phyloP scores from a whole-genome alignment of 805 yeast species.

The Metschnikowia shivogae region DNA sequence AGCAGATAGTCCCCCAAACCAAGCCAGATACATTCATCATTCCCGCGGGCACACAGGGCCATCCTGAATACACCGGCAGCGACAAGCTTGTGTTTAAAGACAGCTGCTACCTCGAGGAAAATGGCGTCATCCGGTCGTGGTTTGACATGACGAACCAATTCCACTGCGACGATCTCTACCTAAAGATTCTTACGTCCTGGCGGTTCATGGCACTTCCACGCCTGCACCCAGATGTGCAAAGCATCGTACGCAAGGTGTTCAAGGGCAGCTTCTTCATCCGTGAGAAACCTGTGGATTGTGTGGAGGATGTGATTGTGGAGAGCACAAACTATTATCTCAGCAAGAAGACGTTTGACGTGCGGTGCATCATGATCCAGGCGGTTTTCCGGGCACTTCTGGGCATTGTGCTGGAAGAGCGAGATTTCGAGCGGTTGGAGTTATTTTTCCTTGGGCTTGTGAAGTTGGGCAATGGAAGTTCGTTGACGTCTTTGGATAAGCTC shows the following conservation, averaged over 20 bases:
- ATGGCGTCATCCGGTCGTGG: constrained; percentile 12
- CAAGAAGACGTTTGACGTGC: constrained; percentile 22
- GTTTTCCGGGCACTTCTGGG: constrained; percentile 22
- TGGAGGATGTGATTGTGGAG: constrained; percentile 21
- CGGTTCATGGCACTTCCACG: constrained; percentile 15
- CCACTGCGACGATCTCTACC: constrained; percentile 10
- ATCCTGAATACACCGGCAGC: constrained; percentile 23
- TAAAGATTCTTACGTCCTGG: constrained; percentile 12
- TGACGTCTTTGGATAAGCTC: constrained; percentile 20
- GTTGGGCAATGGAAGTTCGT: constrained; percentile 34
- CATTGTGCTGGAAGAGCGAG: constrained; percentile 20
- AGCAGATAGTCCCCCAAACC: constrained; percentile 25
- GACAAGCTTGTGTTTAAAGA: constrained; percentile 8
- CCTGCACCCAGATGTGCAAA: constrained; percentile 26
- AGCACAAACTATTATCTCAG: constrained; percentile 25
- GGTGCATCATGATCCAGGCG: constrained; percentile 34
- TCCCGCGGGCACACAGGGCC: constrained; percentile 25
- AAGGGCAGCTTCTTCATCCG: constrained; percentile 23
- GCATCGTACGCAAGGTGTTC: constrained; percentile 20
- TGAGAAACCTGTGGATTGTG: constrained; percentile 10
- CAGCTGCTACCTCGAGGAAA: constrained; percentile 9
- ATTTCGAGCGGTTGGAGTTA: constrained; percentile 28
- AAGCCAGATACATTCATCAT: constrained; percentile 20
- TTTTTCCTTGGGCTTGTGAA: constrained; percentile 28
- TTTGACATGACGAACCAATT: constrained; percentile 16